phyloP scores from a whole-genome alignment of 2,329 filamentous ascomycete genomes.

The Pseudogymnoascus sp. region DNA sequence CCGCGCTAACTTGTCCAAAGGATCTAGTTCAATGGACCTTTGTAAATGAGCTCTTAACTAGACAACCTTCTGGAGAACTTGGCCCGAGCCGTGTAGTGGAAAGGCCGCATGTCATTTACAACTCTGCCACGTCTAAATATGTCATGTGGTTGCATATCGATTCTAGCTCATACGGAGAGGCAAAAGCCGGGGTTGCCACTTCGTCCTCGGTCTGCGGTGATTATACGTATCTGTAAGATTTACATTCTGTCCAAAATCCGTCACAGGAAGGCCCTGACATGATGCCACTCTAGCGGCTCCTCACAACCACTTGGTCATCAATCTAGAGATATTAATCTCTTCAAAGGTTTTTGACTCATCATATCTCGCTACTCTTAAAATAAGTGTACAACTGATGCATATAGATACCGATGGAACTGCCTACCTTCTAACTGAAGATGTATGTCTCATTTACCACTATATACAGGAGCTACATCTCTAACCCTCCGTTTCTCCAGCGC shows the following conservation, averaged over 20 bases:
- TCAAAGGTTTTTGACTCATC: conserved; percentile 20
- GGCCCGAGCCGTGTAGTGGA: conserved; percentile 56
- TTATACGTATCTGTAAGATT: conserved; percentile 40
- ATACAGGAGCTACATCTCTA: conserved; percentile 34
- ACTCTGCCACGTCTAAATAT: conserved; percentile 52
- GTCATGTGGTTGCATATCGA: conserved; percentile 66
- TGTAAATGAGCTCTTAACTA: conserved; percentile 48
- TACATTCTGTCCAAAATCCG: neutral
- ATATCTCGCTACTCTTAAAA: neutral
- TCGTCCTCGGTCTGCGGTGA: conserved; percentile 50
- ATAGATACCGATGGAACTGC: conserved; percentile 52
- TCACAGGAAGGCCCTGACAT: conserved; percentile 8
- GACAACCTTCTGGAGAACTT: conserved; percentile 44
- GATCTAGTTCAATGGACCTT: conserved; percentile 58
- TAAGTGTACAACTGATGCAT: neutral
- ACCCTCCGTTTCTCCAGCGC: conserved; percentile 33
- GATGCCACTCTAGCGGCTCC: conserved; percentile 20
- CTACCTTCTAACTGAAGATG: conserved; percentile 56
- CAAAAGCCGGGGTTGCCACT: conserved; percentile 55
- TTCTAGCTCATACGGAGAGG: conserved; percentile 49
- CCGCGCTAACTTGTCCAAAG: neutral
- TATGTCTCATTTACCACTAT: conserved; percentile 30
- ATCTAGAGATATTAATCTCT: conserved; percentile 28
- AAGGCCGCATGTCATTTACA: conserved; percentile 60
- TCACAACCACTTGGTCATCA: conserved; percentile 28